These are phyloP conservation scores for Penicillium goetzii DNA, from an alignment of 495 filamentous ascomycete species.

Conservation along the genomic window DNA sequence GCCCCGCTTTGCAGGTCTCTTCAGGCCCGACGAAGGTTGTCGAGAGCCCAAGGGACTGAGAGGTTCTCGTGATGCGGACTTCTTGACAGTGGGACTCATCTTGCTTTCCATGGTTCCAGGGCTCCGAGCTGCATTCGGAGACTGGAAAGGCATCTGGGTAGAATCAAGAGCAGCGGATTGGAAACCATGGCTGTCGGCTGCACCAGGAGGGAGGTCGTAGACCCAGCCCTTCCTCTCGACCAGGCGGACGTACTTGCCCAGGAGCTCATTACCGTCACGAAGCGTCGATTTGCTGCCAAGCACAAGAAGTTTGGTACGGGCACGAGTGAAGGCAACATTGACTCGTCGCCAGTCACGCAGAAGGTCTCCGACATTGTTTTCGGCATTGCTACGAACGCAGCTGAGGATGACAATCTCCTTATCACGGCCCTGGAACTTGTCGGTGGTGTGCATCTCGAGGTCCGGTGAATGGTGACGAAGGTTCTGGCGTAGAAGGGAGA, in stretches of 20 bases:
- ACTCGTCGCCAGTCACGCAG: slow-evolving; percentile 90
- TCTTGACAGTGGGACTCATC: slow-evolving; percentile 26
- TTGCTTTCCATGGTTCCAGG: slow-evolving; percentile 19
- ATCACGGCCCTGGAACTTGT: slow-evolving; percentile 94
- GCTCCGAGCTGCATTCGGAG: slow-evolving; percentile 12
- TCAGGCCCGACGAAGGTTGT: slow-evolving; percentile 28
- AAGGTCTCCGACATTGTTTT: slow-evolving; percentile 79
- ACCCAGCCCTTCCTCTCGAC: slow-evolving; percentile 77
- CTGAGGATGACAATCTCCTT: slow-evolving; percentile 88
- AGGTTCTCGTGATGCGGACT: slow-evolving; percentile 31
- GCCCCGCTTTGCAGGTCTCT: slow-evolving; percentile 45
- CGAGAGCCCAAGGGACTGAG: slow-evolving; percentile 42
- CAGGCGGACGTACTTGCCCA: slow-evolving; percentile 72
- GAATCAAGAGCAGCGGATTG: slow-evolving; percentile 36
- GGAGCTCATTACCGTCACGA: slow-evolving; percentile 69
- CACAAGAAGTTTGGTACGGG: slow-evolving; percentile 86
- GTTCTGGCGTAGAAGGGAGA: slow-evolving; percentile 63
- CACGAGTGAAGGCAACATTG: slow-evolving; percentile 93
- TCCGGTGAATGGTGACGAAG: slow-evolving; percentile 54
- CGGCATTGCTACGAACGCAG: slow-evolving; percentile 84
- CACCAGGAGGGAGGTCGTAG: slow-evolving; percentile 65
- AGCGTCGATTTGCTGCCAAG: slow-evolving; percentile 81
- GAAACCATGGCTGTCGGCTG: slow-evolving; percentile 70
- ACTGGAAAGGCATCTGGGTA: slow-evolving; percentile 28
- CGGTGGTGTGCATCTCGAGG: slow-evolving; percentile 94